These are phyloP conservation scores for Sclerotinia subarctica DNA, from an alignment of 2,329 filamentous ascomycete species.

Conservation along the genomic window DNA sequence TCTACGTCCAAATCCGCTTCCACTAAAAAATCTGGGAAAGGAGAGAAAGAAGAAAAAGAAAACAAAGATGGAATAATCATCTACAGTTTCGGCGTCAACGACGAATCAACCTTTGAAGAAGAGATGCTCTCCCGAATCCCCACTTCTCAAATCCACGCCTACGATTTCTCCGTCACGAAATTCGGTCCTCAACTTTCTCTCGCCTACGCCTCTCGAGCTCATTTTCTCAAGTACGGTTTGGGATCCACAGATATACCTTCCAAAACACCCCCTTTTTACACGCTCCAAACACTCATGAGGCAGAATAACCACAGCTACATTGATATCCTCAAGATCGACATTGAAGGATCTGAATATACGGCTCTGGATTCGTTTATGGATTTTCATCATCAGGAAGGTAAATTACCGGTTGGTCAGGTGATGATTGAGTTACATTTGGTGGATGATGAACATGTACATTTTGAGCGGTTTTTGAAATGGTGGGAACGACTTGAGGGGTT, in stretches of 20 bases:
- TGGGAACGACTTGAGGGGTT: slow-evolving; percentile 37
- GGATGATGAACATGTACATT: slow-evolving; percentile 29
- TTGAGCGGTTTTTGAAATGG: slow-evolving; percentile 33
- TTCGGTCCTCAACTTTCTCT: slow-evolving; percentile 35
- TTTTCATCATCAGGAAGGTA: slow-evolving; percentile 23
- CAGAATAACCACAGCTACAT: slow-evolving; percentile 42
- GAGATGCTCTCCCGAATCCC: slow-evolving; percentile 42
- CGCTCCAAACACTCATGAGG: slow-evolving; percentile 41
- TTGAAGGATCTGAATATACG: slow-evolving; percentile 41
- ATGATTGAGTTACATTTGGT: slow-evolving; percentile 36
- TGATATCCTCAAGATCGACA: slow-evolving; percentile 44
- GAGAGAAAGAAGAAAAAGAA: slow-evolving; percentile 24
- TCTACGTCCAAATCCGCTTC: not conserved
- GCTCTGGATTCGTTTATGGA: slow-evolving; percentile 36
- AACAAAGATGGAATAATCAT: slow-evolving; percentile 32
- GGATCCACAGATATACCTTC: slow-evolving; percentile 35
- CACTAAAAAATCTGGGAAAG: not conserved
- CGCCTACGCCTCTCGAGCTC: slow-evolving; percentile 29
- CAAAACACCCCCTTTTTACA: slow-evolving; percentile 39
- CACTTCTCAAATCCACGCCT: slow-evolving; percentile 41
- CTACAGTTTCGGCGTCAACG: slow-evolving; percentile 42
- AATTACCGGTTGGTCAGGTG: slow-evolving; percentile 33
- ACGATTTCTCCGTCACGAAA: slow-evolving; percentile 41
- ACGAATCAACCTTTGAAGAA: slow-evolving; percentile 43
- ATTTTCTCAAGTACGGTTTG: slow-evolving; percentile 41